Base-by-base conservation (phyloP, 352 stramenopile species). In the Phytopythium litorale region DNA sequence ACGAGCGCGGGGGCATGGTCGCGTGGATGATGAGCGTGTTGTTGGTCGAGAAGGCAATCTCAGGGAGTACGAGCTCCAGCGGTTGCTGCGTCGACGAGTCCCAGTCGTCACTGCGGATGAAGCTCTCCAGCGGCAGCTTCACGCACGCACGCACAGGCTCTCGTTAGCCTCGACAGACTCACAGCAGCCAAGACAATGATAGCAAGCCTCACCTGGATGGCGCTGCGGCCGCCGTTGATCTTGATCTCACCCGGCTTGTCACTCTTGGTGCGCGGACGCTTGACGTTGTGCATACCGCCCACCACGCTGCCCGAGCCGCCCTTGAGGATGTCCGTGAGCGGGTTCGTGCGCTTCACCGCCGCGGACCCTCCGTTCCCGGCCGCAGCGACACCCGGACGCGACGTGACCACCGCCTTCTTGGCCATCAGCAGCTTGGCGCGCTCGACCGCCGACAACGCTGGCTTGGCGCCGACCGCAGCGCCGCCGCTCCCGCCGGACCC, bases 1-100 rank as follows among this genome's bases (percentile, higher is more conserved):
- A 77, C 19, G 83, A 88, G 23, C 78, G 70, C 28, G 71, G 56
- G 2, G 82, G 81, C 60, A 94, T 75, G 13, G 81, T 92, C 23
- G 78, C 83, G 60, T 94, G 82, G 21, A 94, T 79, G 58, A 94
- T 85, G 33, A 94, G 71, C 71, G 85, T 94, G 70, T 94, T 94
- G 58, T 94, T 94, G 38, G 85, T 91, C 7, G 78, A 78, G 56
- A 94, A 92, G 9, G 82, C 85, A 9, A 89, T 74, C 67, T 91
- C 83, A 0, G 85, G 78, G 1, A 94, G 73, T 51, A 88, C 78
- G 12, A 94, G 61, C 57, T 89, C 78, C 23, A 94, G 62, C 18
- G 83, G 71, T 0, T 76, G 72, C 1, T 70, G 72, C 0, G 71
- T 85, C n/a, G 81, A 55, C 11, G 84, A 91, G 65, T 91, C 83